phyloP scores from a whole-genome alignment of 805 yeast species.

The Ogataea pini region DNA sequence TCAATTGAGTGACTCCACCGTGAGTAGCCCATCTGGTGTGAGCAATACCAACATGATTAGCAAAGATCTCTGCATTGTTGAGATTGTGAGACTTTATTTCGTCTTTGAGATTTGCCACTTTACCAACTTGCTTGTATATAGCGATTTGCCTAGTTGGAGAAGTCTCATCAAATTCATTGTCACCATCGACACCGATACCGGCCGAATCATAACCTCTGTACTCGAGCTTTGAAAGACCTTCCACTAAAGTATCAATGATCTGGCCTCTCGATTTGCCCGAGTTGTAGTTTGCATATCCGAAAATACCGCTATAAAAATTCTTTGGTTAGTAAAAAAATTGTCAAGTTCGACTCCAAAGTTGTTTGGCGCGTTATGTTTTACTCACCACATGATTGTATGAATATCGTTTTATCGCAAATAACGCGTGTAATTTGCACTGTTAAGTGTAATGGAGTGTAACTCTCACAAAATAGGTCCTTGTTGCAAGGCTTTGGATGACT shows the following conservation, averaged over 20 bases:
- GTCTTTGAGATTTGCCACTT: constrained; percentile 77
- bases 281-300: constrained; percentile 95
- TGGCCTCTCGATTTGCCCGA: constrained; percentile 92
- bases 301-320: constrained; percentile 72
- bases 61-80: constrained; percentile 64
- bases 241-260: constrained; percentile 83
- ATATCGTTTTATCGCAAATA: neutral
- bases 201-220: constrained; percentile 98
- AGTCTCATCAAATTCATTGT: constrained; percentile 42
- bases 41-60: constrained; percentile 92
- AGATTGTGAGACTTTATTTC: constrained; percentile 54
- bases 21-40: constrained; percentile 99
- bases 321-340: neutral
- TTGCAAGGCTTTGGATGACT: neutral
- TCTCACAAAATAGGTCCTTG: no score
- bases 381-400: constrained; percentile 17
- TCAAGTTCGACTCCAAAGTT: neutral
- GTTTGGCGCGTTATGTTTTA: constrained; percentile 1
- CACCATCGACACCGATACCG: constrained; percentile 95
- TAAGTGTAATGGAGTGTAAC: neutral
- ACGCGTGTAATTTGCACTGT: neutral
- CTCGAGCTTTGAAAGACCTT: constrained; percentile 83
- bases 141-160: constrained; percentile 57
- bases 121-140: constrained; percentile 85
- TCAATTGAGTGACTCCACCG: constrained; percentile 81